phyloP scores from a whole-genome alignment of 208 protist genomes.

The Leishmania guyanensis region DNA sequence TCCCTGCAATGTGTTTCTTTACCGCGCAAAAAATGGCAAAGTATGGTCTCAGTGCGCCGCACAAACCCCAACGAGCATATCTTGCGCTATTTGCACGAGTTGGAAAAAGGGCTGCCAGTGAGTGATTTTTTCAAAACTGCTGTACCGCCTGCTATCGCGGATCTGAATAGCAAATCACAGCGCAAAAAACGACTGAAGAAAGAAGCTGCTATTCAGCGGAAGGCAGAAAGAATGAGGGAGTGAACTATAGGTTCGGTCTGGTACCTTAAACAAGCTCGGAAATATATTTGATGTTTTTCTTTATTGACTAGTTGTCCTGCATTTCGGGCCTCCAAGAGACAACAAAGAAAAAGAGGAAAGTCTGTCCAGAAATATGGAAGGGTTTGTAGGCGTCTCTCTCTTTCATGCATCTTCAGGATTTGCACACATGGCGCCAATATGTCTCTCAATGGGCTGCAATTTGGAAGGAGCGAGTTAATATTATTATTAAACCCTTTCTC shows the following conservation, averaged over 20 bases:
- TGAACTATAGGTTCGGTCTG: background rate
- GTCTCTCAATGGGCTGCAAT: background rate
- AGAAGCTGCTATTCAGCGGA: constrained; percentile 13
- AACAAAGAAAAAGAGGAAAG: background rate
- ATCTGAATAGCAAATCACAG: constrained; percentile 34
- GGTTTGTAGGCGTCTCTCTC: background rate
- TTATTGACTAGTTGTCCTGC: background rate
- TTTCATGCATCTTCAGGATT: background rate
- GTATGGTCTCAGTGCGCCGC: constrained; percentile 14
- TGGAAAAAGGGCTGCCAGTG: constrained; percentile 23
- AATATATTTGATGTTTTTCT: background rate
- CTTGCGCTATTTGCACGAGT: constrained; percentile 13
- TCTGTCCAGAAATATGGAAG: background rate
- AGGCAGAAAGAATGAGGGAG: background rate
- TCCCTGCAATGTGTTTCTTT: constrained; percentile 21
- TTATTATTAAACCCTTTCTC: background rate
- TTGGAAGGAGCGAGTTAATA: background rate
- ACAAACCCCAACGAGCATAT: constrained; percentile 12
- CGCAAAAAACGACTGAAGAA: constrained; percentile 27
- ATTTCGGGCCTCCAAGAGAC: background rate
- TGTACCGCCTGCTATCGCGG: background rate
- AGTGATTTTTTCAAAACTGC: constrained; percentile 15
- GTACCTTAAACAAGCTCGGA: background rate
- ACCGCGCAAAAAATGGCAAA: constrained; percentile 25
- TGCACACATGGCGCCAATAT: background rate